Evolutionary conservation across 495 filamentous ascomycete species (phyloP).

Genomic region (Cladorrhinum samala): DNA sequence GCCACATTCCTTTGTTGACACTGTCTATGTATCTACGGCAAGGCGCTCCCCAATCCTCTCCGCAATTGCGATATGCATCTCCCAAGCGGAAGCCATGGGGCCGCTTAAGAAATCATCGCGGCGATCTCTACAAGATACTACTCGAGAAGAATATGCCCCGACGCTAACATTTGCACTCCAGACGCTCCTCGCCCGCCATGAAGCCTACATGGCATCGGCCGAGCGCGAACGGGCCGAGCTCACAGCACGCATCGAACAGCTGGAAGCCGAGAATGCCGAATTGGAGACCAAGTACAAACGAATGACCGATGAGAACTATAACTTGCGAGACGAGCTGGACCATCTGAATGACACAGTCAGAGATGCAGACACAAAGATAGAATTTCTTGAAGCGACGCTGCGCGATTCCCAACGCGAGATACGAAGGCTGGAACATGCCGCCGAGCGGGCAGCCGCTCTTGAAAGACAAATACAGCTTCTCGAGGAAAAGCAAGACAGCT

Average conservation of each 20-base stretch:
- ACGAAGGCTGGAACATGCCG: slow-evolving; percentile 63
- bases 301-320: slow-evolving; percentile 72
- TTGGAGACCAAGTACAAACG: slow-evolving; percentile 68
- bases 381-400: slow-evolving; percentile 63
- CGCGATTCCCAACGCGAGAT: slow-evolving; percentile 71
- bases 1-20: slow-evolving; percentile 13
- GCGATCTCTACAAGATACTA: slow-evolving; percentile 4
- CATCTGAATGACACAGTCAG: slow-evolving; percentile 65
- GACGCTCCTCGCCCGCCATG: slow-evolving; percentile 87
- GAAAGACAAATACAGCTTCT: slow-evolving; percentile 71
- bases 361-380: slow-evolving; percentile 69
- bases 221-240: slow-evolving; percentile 73
- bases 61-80: too few relatives aligned
- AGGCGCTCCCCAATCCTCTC: too few relatives aligned
- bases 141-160: slow-evolving; percentile 12
- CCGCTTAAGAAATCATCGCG: not conserved
- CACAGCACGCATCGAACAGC: slow-evolving; percentile 59
- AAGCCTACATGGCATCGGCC: slow-evolving; percentile 84
- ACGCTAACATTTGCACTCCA: slow-evolving; percentile 54
- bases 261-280: slow-evolving; percentile 71
- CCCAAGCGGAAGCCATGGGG: not conserved
- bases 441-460: slow-evolving; percentile 64
- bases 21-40: slow-evolving; percentile 2
- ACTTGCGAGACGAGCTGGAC: slow-evolving; percentile 74
- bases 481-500: slow-evolving; percentile 69